phyloP scores from a whole-genome alignment of 441 rosid genomes.

The Mallotus repandus region DNA sequence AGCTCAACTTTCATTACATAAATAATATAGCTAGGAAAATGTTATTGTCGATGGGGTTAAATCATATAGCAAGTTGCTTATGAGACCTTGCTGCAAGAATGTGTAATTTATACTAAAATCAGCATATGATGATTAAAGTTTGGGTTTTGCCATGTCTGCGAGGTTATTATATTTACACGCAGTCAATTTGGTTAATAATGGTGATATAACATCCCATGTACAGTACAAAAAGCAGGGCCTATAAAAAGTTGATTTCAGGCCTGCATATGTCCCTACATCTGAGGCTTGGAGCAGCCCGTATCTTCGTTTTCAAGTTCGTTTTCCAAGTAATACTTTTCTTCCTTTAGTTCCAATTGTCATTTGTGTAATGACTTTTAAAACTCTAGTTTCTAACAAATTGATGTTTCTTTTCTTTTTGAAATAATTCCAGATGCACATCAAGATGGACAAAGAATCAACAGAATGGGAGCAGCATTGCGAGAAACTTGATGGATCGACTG shows the following conservation, averaged over 20 bases:
- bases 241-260: not conserved
- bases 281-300: not conserved
- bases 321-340: not conserved
- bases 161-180: no score
- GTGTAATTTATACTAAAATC: no score
- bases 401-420: not conserved
- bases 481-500: not conserved
- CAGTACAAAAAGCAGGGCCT: not conserved
- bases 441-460: constrained; percentile 9
- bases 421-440: constrained; percentile 6
- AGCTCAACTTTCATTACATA: no score
- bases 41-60: no score
- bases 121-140: no score
- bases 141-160: no score
- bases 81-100: no score
- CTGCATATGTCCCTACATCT: no score
- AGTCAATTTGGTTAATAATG: not conserved
- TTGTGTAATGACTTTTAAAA: no score
- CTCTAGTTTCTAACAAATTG: not conserved
- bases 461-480: not conserved
- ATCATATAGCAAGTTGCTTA: no score
- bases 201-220: not conserved
- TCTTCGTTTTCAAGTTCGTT: not conserved
- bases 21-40: no score
- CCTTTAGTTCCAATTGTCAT: no score